Base-by-base conservation (phyloP, 2,329 filamentous ascomycete genomes). In the Fusarium pseudoanthophilum region DNA sequence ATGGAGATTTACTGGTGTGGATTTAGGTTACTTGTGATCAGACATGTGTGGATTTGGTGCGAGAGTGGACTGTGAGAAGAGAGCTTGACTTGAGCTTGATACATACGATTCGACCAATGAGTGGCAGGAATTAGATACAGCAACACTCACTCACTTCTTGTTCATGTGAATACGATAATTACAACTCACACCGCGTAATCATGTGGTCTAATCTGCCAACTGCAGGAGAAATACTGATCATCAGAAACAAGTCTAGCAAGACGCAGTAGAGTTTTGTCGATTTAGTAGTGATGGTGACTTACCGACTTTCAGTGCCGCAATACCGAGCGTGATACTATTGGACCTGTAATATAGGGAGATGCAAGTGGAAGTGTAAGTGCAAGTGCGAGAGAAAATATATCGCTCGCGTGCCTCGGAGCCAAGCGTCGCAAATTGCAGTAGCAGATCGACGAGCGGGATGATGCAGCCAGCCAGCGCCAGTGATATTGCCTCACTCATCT, bases 391-490 rank as follows among this genome's bases (percentile, higher is more conserved):
- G 40, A 32, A 67, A 67, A 71, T 71, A 71, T 71, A 55, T 62
- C 56, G 67, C 71, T 74, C 71, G 62, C 55, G 58, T 73, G 71
- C 66, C 67, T 73, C 49, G 58, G 58, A 49, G 24, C 24, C 39
- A 55, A 49, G 34, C 37, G 39, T 64, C 37, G 16, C 56, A 28
- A 36, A n/a, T 26, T 43, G 20, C 46, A 61, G 55, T 36, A 48
- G 34, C 60, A 73, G 60, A 73, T 73, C 52, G 53, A 49, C 65
- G 55, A 67, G 39, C 39, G 28, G 46, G 49, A 51, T 39, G 45
- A 48, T 30, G 37, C 36, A 43, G 40, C 43, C 30, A 43, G 40
- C 48, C 30, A 43, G 40, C 43, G 58, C 55, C 60, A 65, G 34
- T 40, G 45, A 60, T 63, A 67, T 71, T 71, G 24, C 69, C 67